A percentile compares a stretch with the other conserved stretches of the same genome.
phyloP scores from a whole-genome alignment of 1,284 basidiomycete species.

The Leccinum insolens region DNA sequence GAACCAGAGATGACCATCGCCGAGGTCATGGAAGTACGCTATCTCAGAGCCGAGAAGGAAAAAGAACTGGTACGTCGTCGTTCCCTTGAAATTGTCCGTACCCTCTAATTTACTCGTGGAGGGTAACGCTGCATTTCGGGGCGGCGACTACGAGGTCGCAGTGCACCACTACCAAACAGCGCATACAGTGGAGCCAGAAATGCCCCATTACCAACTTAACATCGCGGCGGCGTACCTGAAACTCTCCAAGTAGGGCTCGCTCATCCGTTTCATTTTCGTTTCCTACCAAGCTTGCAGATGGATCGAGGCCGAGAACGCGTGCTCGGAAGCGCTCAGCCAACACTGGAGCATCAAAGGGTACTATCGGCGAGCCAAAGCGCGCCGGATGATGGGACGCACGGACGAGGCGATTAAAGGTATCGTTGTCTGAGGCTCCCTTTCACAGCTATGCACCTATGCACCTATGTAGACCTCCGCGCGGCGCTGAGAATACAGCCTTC shows the following conservation, averaged over 20 bases:
- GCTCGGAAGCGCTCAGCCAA: conserved; percentile 59
- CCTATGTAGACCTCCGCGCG: conserved; percentile 53
- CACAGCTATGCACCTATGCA: not conserved
- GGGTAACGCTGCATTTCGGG: conserved; percentile 68
- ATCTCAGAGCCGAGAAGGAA: conserved; percentile 64
- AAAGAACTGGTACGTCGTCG: conserved; percentile 58
- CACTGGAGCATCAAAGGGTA: conserved; percentile 68
- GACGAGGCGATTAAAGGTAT: conserved; percentile 67
- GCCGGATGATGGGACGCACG: conserved; percentile 55
- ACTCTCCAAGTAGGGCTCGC: conserved; percentile 50
- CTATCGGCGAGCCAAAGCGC: conserved; percentile 65
- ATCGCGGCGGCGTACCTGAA: conserved; percentile 71
- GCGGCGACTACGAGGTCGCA: conserved; percentile 55
- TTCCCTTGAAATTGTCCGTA: conserved; percentile 1
- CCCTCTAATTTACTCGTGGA: conserved; percentile 27
- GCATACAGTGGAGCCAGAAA: conserved; percentile 63
- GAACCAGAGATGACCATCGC: conserved; percentile 63
- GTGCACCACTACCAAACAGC: conserved; percentile 60
- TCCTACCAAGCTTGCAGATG: conserved; percentile 44
- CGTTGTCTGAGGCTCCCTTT: not conserved
- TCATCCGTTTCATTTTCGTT: conserved; percentile 7
- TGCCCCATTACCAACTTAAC: conserved; percentile 73
- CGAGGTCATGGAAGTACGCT: conserved; percentile 72
- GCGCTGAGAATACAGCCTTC: conserved; percentile 60
- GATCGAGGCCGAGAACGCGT: conserved; percentile 69